Base-by-base conservation (phyloP, 257 asterid genomes). In the Rauvolfia tetraphylla region DNA sequence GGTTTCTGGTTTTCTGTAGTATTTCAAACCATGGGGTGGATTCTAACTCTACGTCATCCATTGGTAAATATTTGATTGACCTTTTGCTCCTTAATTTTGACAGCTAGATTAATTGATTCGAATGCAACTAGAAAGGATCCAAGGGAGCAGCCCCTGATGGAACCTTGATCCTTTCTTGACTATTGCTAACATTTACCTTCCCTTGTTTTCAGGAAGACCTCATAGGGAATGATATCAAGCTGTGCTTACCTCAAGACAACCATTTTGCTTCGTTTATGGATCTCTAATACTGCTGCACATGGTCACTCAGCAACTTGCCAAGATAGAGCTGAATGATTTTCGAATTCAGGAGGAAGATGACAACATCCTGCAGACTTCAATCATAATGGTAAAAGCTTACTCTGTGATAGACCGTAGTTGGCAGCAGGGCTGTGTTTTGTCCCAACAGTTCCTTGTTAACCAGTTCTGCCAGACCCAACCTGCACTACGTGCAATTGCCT, bases 1-100 rank as follows among this genome's bases (percentile, higher is more conserved):
- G 58, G 56, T 71, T 38, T 63, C 71, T 75, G 69, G 78, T 76
- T 76, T 76, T 56, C n/a, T 42, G 31, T 23, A n/a, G 20, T 41
- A 54, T 63, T 44, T 20, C 54, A 46, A 3, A 33, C 39, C 5
- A n/a, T 39, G 68, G 42, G 70, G 4, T 27, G 72, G 69, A 73
- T 15, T 29, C 8, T 56, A 73, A 46, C 11, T n/a, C 10, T 11
- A 46, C 68, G 61, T 54, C 13, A 57, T 49, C 51, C 62, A 56
- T 31, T 9, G 65, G 65, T 75, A 72, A 41, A 73, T 66, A 65
- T 68, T 72, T 72, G 79, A 73, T 42, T 82, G 81, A 65, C 54
- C 75, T 61, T 34, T n/a, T 27, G 53, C 54, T 61, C 48, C 34
- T 27, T 71, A 41, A 57, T 57, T n/a, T 41, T 74, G 79, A 79